Evolutionary conservation across 1,284 basidiomycete species (phyloP), one percentile per base, ranked within the genome.

Genomic region (Mycosarcoma maydis): DNA sequence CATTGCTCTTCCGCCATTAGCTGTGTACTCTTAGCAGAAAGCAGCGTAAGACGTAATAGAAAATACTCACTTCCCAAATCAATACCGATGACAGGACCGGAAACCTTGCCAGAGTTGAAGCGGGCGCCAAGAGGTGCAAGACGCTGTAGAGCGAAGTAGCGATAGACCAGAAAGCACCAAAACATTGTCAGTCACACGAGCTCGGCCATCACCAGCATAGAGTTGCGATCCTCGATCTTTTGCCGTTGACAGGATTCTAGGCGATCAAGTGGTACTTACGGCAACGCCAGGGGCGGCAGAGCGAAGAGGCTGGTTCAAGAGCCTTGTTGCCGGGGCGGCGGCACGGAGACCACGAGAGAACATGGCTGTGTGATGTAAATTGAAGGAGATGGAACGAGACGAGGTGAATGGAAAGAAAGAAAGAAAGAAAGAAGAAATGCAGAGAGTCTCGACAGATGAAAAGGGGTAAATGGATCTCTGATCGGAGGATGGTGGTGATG

Each of bases 51-150:
- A n/a, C n/a, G n/a, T n/a, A n/a, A n/a, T n/a, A n/a, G n/a, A n/a
- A n/a, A 11, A 53, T 48, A 76, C 74, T 73, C 53, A 73, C 72
- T 80, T 56, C 78, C 78, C 54, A 80, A 52, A 57, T 80, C 78
- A 38, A 80, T 78, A 56, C 78, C 78, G 39, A 80, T 80, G 42
- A 80, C 78, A 34, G 77, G 76, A 27, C 78, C 78, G 11, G 69
- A 67, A 26, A 74, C 76, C 68, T 80, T 78, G 52, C 73, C 64
- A 16, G 70, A 75, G 61, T 68, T 68, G 55, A 69, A 68, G 11
- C 73, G 65, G 6, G 73, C 70, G 39, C 73, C 66, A 14, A 75
- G 14, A n/a, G 73, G 73, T 30, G 71, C 58, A 42, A 78, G 58
- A 16, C 76, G 73, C 58, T 72, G 50, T 19, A 24, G 19, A 9